Conservation (phyloP, 257 asterid species). For the Fraxinus americana region DNA sequence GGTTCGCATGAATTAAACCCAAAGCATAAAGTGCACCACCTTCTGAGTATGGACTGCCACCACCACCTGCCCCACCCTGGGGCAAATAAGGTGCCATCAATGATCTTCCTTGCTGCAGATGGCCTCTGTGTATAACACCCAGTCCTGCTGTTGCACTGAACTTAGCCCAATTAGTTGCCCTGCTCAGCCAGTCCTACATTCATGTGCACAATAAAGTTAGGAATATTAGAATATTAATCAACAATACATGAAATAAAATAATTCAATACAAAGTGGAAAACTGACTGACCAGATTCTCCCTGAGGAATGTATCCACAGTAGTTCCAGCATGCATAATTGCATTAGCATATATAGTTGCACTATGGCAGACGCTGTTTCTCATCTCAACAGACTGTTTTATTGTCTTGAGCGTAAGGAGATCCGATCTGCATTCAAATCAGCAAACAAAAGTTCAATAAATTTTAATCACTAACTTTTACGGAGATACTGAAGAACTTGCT, state of each 20-base stretch:
- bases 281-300: conserved; percentile 81
- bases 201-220: conserved; percentile 9
- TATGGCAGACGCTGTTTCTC: conserved; percentile 93
- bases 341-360: conserved; percentile 95
- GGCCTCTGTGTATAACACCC: conserved; percentile 97
- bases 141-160: conserved; percentile 99
- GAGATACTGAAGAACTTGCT: conserved; percentile 1
- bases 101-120: conserved; percentile 92
- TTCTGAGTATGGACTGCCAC: conserved; percentile 95
- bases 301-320: conserved; percentile 90
- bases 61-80: conserved; percentile 91
- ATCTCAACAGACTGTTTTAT: conserved; percentile 97
- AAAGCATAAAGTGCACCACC: conserved; percentile 98
- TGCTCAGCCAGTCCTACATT: conserved; percentile 88
- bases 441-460: conserved; percentile 17
- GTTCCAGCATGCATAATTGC: conserved; percentile 99
- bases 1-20: conserved; percentile 98
- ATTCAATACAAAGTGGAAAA: background rate
- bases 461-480: conserved; percentile 18
- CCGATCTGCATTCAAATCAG: conserved; percentile 66
- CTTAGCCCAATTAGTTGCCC: conserved; percentile 99
- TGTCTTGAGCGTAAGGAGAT: conserved; percentile 92
- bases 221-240: background rate
- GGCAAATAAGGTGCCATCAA: conserved; percentile 99
- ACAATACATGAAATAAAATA: conserved; percentile 3